A percentile compares a stretch with the other conserved stretches of the same genome.
phyloP scores from a whole-genome alignment of 2,329 filamentous ascomycete genomes.

The Leptodontidium sp. region DNA sequence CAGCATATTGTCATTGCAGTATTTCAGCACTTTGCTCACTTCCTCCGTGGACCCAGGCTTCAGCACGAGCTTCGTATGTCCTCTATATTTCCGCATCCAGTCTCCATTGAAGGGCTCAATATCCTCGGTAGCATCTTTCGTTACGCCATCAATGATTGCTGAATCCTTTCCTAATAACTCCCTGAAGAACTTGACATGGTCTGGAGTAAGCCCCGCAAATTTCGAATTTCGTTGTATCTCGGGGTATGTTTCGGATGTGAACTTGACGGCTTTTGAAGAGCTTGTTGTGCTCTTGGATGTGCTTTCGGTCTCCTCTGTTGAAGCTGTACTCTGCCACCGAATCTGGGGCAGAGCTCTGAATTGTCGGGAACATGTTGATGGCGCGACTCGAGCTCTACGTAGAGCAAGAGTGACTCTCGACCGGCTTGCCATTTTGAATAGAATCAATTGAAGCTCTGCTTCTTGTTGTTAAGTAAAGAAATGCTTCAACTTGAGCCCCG shows the following conservation, averaged over 20 bases:
- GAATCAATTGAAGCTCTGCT: neutral
- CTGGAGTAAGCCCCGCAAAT: conserved; percentile 75
- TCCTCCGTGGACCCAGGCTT: conserved; percentile 86
- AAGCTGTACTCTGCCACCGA: conserved; percentile 45
- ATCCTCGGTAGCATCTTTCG: conserved; percentile 76
- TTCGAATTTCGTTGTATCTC: conserved; percentile 79
- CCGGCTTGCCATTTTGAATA: conserved; percentile 41
- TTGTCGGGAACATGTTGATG: conserved; percentile 29
- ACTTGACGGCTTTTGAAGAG: conserved; percentile 63
- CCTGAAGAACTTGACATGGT: conserved; percentile 86
- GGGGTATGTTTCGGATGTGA: conserved; percentile 88
- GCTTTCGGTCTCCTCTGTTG: conserved; percentile 42
- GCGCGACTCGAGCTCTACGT: conserved; percentile 39
- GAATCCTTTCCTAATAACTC: conserved; percentile 79
- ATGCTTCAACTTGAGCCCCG: neutral
- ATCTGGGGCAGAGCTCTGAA: conserved; percentile 38
- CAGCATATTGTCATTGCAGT: conserved; percentile 92
- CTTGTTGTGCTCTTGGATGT: conserved; percentile 42
- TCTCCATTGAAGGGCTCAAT: conserved; percentile 93
- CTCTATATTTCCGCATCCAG: conserved; percentile 99
- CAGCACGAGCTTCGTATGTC: conserved; percentile 85
- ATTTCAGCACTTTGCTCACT: conserved; percentile 88
- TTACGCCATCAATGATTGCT: conserved; percentile 86
- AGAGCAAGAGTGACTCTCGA: conserved; percentile 40
- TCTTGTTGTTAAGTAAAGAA: neutral